Base-by-base conservation (phyloP, 441 rosid genomes). In the Adansonia madagascariensis region DNA sequence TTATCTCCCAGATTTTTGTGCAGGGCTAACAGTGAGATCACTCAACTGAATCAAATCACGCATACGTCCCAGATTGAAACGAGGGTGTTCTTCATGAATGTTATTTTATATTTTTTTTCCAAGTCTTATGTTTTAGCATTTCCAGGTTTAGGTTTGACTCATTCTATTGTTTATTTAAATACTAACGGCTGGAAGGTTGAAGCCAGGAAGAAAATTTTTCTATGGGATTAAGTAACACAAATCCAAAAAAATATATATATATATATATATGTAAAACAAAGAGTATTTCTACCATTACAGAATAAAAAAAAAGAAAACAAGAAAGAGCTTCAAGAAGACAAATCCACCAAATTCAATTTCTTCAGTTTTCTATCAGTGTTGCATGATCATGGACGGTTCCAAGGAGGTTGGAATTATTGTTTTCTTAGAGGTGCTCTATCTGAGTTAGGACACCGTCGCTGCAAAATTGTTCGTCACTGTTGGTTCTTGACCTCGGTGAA, bases 401-500 rank as follows among this genome's bases (percentile, higher is more conserved):
- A 61, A 24, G 43, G 27, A 6, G n/a, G 17, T 27, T 49, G 74
- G 22, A 70, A 50, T 59, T 50, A 27, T 31, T 56, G 39, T 17
- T 41, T 56, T 56, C 14, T 55, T 18, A 9, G 61, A 50, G 46
- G 8, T 71, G 44, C 61, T 52, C 12, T 0, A 24, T 24, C 27
- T 24, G 77, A 4, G 68, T 12, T 12, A 6, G 46, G 11, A 15
- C 68, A 5, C 7, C 4, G 4, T 61, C 78, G 3, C 10, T 71
- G 6, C 61, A n/a, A 0, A 3, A 3, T 39, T 77, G 62, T 11
- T 2, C 1, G 0, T 4, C 31, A 72, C 69, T 27, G 53, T 43
- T 17, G 55, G 78, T n/a, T 64, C 77, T 17, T 15, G 46, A 62
- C 67, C 67, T 62, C 43, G 15, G 67, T 62, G 68, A 63, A 5